These are phyloP conservation scores for Pseudocercospora musae DNA, from an alignment of 2,329 filamentous ascomycete genomes.

Conservation along the genomic window DNA sequence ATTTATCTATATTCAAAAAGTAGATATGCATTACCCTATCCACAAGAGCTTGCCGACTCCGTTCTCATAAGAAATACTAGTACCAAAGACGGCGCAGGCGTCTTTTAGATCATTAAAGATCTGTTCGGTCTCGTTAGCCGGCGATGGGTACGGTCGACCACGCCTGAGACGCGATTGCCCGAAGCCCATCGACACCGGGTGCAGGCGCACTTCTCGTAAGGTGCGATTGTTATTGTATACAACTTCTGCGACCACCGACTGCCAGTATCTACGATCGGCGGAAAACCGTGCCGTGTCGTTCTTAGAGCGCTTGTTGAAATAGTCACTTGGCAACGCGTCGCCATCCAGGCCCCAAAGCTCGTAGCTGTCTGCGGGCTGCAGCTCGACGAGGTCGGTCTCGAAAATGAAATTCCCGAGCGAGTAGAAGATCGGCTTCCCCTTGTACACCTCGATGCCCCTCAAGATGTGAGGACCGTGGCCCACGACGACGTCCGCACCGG, in stretches of 20 bases:
- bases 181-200: background rate
- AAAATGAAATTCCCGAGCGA: background rate
- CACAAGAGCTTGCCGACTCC: background rate
- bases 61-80: background rate
- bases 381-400: background rate
- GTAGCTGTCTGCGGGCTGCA: background rate
- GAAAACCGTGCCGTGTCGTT: background rate
- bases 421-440: background rate
- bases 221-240: background rate
- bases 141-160: background rate
- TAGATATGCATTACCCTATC: background rate
- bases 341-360: background rate
- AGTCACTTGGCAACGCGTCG: background rate
- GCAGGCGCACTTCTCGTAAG: background rate
- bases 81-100: background rate
- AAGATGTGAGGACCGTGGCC: background rate
- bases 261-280: background rate
- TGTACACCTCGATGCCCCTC: background rate
- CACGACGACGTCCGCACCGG: conserved; percentile 1
- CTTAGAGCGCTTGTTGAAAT: background rate
- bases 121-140: background rate
- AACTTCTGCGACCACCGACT: background rate
- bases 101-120: background rate
- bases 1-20: no score
- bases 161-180: background rate